Conservation (phyloP, 768 basidiomycete genomes). For the Boletus rubroflammeus region DNA sequence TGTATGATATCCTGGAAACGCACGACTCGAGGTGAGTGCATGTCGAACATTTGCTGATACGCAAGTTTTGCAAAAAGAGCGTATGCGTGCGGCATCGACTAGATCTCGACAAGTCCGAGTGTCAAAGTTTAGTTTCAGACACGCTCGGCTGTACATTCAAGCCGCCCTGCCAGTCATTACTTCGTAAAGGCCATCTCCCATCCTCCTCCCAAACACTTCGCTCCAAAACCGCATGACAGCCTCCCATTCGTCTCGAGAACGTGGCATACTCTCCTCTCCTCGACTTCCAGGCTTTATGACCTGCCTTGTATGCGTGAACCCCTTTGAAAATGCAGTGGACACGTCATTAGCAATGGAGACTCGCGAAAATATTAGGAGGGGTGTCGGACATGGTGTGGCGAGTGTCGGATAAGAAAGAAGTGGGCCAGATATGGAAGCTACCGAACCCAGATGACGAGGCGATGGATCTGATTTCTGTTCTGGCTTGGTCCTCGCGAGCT, state of each 20-base stretch:
- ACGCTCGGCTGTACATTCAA: not conserved
- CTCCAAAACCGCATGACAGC: slow-evolving; percentile 89
- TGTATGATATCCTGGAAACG: too few relatives aligned
- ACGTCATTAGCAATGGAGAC: slow-evolving; percentile 42
- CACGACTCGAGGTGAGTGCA: not conserved
- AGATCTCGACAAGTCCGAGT: not conserved
- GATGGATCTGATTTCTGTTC: slow-evolving; percentile 1
- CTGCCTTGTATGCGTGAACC: slow-evolving; percentile 49
- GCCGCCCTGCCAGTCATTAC: slow-evolving; percentile 44
- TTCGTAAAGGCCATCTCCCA: slow-evolving; percentile 62
- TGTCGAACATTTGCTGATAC: not conserved
- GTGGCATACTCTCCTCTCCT: slow-evolving; percentile 63
- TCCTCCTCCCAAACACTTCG: slow-evolving; percentile 53
- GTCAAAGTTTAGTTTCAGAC: not conserved
- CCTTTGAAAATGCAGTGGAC: slow-evolving; percentile 56
- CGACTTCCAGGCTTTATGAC: slow-evolving; percentile 37
- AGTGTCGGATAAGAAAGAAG: slow-evolving; percentile 76
- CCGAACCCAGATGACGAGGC: slow-evolving; percentile 51
- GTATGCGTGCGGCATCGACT: not conserved
- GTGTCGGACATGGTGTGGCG: slow-evolving; percentile 50
- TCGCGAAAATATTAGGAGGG: slow-evolving; percentile 58
- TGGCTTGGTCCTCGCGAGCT: slow-evolving; percentile 17
- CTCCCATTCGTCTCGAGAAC: slow-evolving; percentile 73
- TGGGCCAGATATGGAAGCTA: slow-evolving; percentile 68
- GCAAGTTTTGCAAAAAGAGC: too few relatives aligned